These are phyloP conservation scores for Madurella fahalii DNA, from an alignment of 2,329 filamentous ascomycete species.

Conservation along the genomic window DNA sequence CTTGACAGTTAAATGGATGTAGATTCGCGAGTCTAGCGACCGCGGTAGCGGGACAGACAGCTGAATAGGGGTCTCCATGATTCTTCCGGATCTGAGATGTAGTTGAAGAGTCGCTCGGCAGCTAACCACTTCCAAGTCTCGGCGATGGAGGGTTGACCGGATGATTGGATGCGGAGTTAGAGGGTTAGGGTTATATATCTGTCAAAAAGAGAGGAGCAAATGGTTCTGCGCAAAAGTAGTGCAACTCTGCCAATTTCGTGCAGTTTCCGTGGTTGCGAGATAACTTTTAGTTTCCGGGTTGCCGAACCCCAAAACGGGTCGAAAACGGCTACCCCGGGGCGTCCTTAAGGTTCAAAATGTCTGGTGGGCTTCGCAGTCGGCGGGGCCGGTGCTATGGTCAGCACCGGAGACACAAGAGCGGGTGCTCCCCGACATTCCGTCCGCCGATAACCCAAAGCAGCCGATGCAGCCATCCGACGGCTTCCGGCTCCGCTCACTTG, in stretches of 20 bases:
- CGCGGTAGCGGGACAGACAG: constrained; percentile 58
- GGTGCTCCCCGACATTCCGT: background rate
- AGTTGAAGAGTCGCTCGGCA: background rate
- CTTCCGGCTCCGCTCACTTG: constrained; percentile 6
- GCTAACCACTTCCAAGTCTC: background rate
- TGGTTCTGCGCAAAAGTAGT: no score
- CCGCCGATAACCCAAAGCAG: background rate
- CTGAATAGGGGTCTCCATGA: constrained; percentile 34
- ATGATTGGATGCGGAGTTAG: no score
- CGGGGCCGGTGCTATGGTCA: background rate
- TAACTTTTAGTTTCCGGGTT: background rate
- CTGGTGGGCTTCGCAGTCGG: background rate
- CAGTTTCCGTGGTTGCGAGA: no score
- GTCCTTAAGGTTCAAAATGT: background rate
- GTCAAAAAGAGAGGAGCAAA: no score
- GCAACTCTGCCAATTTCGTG: no score
- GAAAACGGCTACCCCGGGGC: background rate
- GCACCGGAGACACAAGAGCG: background rate
- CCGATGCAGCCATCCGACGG: constrained; percentile 5
- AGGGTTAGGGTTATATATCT: no score
- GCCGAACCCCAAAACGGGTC: background rate
- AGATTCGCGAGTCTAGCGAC: constrained; percentile 57
- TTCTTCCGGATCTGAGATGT: background rate
- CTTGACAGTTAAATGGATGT: constrained; percentile 56
- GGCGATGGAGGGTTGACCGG: no score